Conservation (phyloP, 345 rosid genomes). For the Erodium maritimum region DNA sequence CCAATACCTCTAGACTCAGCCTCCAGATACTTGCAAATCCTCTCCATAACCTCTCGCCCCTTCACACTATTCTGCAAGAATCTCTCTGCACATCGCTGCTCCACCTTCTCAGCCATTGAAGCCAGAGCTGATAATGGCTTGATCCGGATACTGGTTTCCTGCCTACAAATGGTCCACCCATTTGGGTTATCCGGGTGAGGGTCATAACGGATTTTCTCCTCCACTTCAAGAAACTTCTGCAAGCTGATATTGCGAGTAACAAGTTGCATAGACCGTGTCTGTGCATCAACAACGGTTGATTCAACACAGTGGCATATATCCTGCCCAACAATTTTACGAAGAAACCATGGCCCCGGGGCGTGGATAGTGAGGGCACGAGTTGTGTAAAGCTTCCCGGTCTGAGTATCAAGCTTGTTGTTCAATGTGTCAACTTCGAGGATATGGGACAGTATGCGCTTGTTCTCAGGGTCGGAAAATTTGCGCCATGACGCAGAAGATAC, state of each 20-base stretch:
- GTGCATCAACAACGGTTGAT: conserved; percentile 79
- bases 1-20: conserved; percentile 60
- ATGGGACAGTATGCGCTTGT: conserved; percentile 70
- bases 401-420: conserved; percentile 51
- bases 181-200: conserved; percentile 84
- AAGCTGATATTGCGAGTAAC: conserved; percentile 74
- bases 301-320: conserved; percentile 92
- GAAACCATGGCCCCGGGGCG: conserved; percentile 92
- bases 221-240: conserved; percentile 80
- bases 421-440: conserved; percentile 80
- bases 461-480: conserved; percentile 85
- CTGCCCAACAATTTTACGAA: conserved; percentile 72
- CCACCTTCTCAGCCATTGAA: conserved; percentile 96
- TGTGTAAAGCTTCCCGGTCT: conserved; percentile 66
- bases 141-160: conserved; percentile 80
- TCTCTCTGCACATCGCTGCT: conserved; percentile 76
- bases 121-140: conserved; percentile 85
- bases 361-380: conserved; percentile 80
- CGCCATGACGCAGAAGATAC: conserved; percentile 98
- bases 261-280: conserved; percentile 73
- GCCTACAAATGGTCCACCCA: conserved; percentile 72
- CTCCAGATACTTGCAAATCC: conserved; percentile 90
- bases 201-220: conserved; percentile 70
- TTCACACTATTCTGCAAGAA: conserved; percentile 87
- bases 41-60: conserved; percentile 95